These are phyloP conservation scores for Fraxinus quadrangulata DNA, from an alignment of 257 asterid genomes.

Conservation along the genomic window DNA sequence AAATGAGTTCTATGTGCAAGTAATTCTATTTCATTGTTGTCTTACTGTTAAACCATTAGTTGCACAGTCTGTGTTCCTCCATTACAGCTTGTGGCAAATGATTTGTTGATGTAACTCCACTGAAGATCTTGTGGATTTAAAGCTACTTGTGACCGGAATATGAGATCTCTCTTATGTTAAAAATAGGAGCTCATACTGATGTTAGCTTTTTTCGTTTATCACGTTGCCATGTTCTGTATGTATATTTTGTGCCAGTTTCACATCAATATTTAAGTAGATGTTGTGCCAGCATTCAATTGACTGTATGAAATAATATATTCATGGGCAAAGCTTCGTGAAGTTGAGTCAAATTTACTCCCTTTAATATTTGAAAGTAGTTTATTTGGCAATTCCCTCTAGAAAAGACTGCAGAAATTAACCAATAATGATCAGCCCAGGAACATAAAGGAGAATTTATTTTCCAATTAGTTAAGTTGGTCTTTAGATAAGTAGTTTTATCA, in stretches of 20 bases:
- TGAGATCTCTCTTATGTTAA: neutral
- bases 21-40: neutral
- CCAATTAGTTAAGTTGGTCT: neutral
- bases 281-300: neutral
- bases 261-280: neutral
- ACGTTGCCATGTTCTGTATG: neutral
- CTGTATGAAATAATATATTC: neutral
- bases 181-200: neutral
- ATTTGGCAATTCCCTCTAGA: neutral
- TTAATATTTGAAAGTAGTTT: neutral
- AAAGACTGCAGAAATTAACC: neutral
- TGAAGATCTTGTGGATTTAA: neutral
- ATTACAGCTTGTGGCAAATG: neutral
- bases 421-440: neutral
- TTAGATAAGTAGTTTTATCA: neutral
- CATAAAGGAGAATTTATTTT: neutral
- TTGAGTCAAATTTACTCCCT: neutral
- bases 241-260: neutral
- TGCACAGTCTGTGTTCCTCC: neutral
- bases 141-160: neutral
- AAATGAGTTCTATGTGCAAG: slow-evolving; percentile 3
- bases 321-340: neutral
- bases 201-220: neutral
- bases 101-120: neutral
- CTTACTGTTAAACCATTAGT: slow-evolving; percentile 14